These are phyloP conservation scores for Tilletia indica DNA, from an alignment of 1,284 basidiomycete species.

Conservation along the genomic window DNA sequence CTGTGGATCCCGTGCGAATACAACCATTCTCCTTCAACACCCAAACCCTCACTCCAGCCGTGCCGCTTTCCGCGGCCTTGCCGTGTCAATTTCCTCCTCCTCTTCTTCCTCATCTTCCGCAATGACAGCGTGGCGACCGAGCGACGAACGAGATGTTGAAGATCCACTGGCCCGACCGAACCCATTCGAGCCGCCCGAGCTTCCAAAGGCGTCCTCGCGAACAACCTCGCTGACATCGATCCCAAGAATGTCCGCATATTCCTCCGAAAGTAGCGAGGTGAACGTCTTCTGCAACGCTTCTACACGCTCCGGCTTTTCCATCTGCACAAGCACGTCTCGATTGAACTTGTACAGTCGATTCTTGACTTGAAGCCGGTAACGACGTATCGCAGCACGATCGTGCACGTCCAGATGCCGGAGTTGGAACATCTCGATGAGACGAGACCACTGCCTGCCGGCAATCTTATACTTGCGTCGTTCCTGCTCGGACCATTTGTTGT, in stretches of 20 bases:
- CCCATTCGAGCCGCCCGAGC: slow-evolving; percentile 6
- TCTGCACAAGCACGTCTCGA: slow-evolving; percentile 80
- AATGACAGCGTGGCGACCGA: slow-evolving; percentile 25
- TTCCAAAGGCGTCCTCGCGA: slow-evolving; percentile 20
- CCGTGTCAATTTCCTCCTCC: slow-evolving; percentile 19
- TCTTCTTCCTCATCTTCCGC: slow-evolving; percentile 26
- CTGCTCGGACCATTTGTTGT: slow-evolving; percentile 74
- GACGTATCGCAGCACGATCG: slow-evolving; percentile 64
- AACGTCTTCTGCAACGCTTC: slow-evolving; percentile 92
- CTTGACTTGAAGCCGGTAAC: slow-evolving; percentile 70
- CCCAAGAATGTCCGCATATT: slow-evolving; percentile 76
- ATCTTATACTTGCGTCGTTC: slow-evolving; percentile 83
- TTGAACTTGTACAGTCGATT: slow-evolving; percentile 91
- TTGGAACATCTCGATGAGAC: slow-evolving; percentile 87
- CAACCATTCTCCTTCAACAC: no score
- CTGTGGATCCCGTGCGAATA: no score
- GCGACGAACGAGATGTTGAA: slow-evolving; percentile 12
- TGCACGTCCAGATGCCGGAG: slow-evolving; percentile 69
- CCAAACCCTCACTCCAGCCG: no score
- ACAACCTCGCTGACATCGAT: slow-evolving; percentile 44
- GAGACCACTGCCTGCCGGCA: slow-evolving; percentile 88
- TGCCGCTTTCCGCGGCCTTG: no score
- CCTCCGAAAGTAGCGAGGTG: slow-evolving; percentile 72
- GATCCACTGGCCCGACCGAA: slow-evolving; percentile 19
- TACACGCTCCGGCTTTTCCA: slow-evolving; percentile 79